phyloP scores from a whole-genome alignment of 2,329 filamentous ascomycete genomes.

The Dryadomyces quercivorus region DNA sequence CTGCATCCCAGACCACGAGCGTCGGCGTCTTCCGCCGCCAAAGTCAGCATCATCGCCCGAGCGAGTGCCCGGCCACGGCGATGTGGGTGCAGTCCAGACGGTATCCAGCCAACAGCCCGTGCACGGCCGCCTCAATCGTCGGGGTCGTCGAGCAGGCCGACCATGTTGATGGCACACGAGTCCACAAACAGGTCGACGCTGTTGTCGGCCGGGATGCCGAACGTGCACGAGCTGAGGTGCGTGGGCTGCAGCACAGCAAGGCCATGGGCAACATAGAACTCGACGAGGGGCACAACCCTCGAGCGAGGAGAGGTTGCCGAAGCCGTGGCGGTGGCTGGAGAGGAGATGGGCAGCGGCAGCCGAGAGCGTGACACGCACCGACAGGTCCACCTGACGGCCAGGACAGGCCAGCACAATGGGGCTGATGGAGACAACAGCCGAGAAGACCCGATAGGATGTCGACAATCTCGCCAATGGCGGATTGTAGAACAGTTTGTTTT shows the following conservation, averaged over 20 bases:
- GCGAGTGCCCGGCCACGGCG: conserved; percentile 26
- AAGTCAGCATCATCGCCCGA: conserved; percentile 20
- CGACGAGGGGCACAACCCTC: conserved; percentile 28
- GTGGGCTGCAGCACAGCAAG: conserved; percentile 31
- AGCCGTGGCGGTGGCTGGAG: conserved; percentile 27
- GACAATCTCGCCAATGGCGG: conserved; percentile 14
- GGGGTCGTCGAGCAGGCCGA: conserved; percentile 23
- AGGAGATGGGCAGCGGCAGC: conserved; percentile 24
- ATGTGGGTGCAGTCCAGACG: conserved; percentile 20
- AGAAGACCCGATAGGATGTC: conserved; percentile 9
- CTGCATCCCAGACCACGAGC: conserved; percentile 24
- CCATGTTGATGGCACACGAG: conserved; percentile 23
- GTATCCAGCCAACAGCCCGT: conserved; percentile 17
- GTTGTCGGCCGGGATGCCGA: conserved; percentile 13
- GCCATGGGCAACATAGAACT: conserved; percentile 29
- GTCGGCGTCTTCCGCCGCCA: conserved; percentile 19
- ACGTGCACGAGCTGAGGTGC: conserved; percentile 23
- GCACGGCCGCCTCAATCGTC: conserved; percentile 20
- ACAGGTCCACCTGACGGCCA: conserved; percentile 17
- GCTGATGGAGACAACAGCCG: conserved; percentile 20
- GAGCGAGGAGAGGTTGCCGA: conserved; percentile 25
- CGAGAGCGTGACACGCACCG: conserved; percentile 24
- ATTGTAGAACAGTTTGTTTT: conserved; percentile 8
- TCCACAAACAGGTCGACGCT: conserved; percentile 19
- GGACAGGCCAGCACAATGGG: conserved; percentile 18